Percentiles rank a stretch among this genome's conserved stretches.
Evolutionary conservation across 768 basidiomycete species (phyloP).

Genomic region (Suillus luteus): DNA sequence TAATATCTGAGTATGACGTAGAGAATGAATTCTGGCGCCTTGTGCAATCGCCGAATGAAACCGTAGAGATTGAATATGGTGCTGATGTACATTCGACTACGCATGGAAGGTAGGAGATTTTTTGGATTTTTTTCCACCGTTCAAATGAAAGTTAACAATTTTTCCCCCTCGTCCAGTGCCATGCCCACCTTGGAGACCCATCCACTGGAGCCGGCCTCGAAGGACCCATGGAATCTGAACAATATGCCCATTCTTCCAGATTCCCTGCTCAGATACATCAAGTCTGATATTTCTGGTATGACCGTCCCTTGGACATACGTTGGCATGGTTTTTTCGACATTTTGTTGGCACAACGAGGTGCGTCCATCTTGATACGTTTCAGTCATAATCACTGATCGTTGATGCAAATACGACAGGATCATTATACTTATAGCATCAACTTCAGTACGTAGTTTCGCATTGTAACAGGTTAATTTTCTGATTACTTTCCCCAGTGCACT

Average conservation of each 20-base stretch:
- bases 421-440: constrained; percentile 96
- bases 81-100: constrained; percentile 98
- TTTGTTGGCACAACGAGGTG: constrained; percentile 99
- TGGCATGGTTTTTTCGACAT: constrained; percentile 98
- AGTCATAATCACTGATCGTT: constrained; percentile 22
- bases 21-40: constrained; percentile 98
- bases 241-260: constrained; percentile 93
- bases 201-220: constrained; percentile 82
- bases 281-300: constrained; percentile 99
- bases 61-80: constrained; percentile 98
- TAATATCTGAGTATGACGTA: constrained; percentile 87
- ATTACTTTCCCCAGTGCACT: constrained; percentile 70
- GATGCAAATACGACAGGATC: constrained; percentile 61
- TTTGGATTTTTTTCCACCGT: constrained; percentile 27
- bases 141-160: constrained; percentile 17
- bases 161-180: constrained; percentile 52
- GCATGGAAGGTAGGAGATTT: constrained; percentile 79
- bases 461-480: constrained; percentile 15
- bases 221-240: constrained; percentile 96
- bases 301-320: constrained; percentile 99
- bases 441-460: constrained; percentile 63
- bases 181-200: constrained; percentile 96
- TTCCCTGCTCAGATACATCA: constrained; percentile 94
- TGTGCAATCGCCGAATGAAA: constrained; percentile 85
- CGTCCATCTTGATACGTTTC: constrained; percentile 26